Evolutionary conservation across 139 green algal genomes (phyloP), one percentile per base, ranked within the genome.

Genomic region (Eudorina sp.): DNA sequence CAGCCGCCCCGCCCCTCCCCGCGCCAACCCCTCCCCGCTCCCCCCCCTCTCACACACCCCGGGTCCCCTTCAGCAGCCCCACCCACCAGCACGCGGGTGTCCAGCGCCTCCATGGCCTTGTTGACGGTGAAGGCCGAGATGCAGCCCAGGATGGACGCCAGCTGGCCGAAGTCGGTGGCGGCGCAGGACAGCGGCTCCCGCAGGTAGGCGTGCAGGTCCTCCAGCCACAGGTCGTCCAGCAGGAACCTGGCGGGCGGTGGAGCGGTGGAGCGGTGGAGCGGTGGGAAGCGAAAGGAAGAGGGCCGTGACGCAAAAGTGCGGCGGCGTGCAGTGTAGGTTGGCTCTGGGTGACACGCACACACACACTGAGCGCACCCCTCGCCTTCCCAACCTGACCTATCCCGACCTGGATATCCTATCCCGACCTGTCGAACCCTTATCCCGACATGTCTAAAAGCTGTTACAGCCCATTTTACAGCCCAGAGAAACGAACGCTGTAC

Each of bases 221-320:
- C 82, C 18, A 88, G 82, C 82, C 82, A 88, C 9, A 27, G 19
- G 58, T 88, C 82, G 45, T 88, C 82, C 62, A 88, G 29, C 82
- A 88, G 46, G 62, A 88, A 88, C 82, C 82, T 88, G 46, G 13
- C 51, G 51, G 51, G 64, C 4, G 5, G 31, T 8, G 29, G 29
- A 6, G 64, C 6, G 64, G n/a, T 19, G 43, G n/a, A 7, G 69
- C 7, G 38, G 40, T 34, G 38, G 34, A 34, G 69, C 25, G 69
- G 38, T 8, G 8, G 38, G 38, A 21, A 38, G 69, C 5, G 38
- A 38, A 53, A 34, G 38, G 13, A 18, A 21, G 21, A n/a, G n/a
- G n/a, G n/a, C n/a, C n/a, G n/a, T n/a, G n/a, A n/a, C n/a, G n/a
- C n/a, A n/a, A n/a, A n/a, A n/a, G n/a, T n/a, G n/a, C n/a, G n/a